Evolutionary conservation across 2,329 filamentous ascomycete species (phyloP).

Genomic region (Pseudopyrenochaeta lycopersici): DNA sequence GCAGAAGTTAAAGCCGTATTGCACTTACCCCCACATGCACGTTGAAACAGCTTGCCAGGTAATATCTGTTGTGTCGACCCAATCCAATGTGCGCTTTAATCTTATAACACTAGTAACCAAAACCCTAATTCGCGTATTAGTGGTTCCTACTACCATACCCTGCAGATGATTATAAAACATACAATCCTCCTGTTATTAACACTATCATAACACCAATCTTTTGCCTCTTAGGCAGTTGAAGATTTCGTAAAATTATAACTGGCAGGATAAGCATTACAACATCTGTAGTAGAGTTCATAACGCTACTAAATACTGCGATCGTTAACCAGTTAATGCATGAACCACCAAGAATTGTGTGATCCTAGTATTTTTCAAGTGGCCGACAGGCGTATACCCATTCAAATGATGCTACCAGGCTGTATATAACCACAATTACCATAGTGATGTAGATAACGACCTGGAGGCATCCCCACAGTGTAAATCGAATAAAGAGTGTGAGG

Average conservation of each 20-base stretch:
- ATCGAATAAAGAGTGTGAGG: slow-evolving; percentile 4
- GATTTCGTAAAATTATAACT: slow-evolving; percentile 4
- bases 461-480: neutral
- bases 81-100: slow-evolving; percentile 2
- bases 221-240: slow-evolving; percentile 5
- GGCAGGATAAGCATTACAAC: slow-evolving; percentile 4
- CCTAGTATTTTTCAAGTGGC: slow-evolving; percentile 3
- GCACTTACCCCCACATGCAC: slow-evolving; percentile 1
- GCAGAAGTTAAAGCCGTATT: neutral
- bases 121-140: slow-evolving; percentile 3
- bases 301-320: slow-evolving; percentile 3
- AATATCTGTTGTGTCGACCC: neutral
- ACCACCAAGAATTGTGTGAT: slow-evolving; percentile 2
- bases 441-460: slow-evolving; percentile 2
- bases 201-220: slow-evolving; percentile 4
- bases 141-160: neutral
- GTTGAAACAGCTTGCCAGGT: neutral
- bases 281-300: slow-evolving; percentile 4
- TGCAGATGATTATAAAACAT: slow-evolving; percentile 3
- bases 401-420: neutral
- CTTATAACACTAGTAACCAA: slow-evolving; percentile 1
- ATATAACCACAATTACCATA: slow-evolving; percentile 1
- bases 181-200: slow-evolving; percentile 7
- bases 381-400: slow-evolving; percentile 3
- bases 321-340: slow-evolving; percentile 5